Percentiles rank a stretch among this genome's conserved stretches.
These are phyloP conservation scores for Rhizopus delemar DNA, from an alignment of 371 early-diverging fungal genomes.

Conservation along the genomic window DNA sequence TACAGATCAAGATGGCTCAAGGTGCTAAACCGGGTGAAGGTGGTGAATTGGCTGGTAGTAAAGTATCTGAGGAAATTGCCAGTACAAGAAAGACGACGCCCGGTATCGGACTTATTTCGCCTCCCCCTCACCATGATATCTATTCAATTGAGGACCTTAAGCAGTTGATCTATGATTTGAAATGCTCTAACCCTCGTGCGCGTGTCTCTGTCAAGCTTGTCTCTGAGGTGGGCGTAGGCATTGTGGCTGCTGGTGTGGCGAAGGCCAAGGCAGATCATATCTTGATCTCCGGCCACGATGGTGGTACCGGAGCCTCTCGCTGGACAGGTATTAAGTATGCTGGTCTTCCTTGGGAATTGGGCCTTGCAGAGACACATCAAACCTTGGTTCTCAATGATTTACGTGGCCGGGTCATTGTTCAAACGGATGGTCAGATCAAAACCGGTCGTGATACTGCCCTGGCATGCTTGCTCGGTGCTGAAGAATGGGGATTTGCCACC, in stretches of 20 bases:
- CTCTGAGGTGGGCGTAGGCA: slow-evolving; percentile 95
- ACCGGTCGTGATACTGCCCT: slow-evolving; percentile 95
- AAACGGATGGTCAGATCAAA: slow-evolving; percentile 97
- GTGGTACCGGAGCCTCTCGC: slow-evolving; percentile 96
- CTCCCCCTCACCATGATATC: slow-evolving; percentile 97
- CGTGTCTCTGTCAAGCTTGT: slow-evolving; percentile 96
- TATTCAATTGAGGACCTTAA: slow-evolving; percentile 97
- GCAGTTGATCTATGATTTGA: slow-evolving; percentile 96
- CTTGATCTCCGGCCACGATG: slow-evolving; percentile 94
- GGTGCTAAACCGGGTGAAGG: slow-evolving; percentile 99
- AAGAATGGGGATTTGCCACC: slow-evolving; percentile 98
- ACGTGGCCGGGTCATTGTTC: slow-evolving; percentile 91
- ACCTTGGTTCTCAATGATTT: slow-evolving; percentile 93
- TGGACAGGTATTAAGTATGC: slow-evolving; percentile 98
- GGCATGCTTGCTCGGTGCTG: slow-evolving; percentile 94
- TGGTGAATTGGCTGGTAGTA: slow-evolving; percentile 78
- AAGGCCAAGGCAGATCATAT: slow-evolving; percentile 97
- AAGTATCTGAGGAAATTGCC: slow-evolving; percentile 90
- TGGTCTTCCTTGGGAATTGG: slow-evolving; percentile 97
- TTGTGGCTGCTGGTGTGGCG: slow-evolving; percentile 95
- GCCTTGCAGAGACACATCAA: slow-evolving; percentile 96
- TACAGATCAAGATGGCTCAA: slow-evolving; percentile 99
- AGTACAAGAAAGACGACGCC: slow-evolving; percentile 93
- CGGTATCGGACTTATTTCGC: slow-evolving; percentile 93
- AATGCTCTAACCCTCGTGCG: slow-evolving; percentile 88